Evolutionary conservation across 306 rosid genomes (phyloP), one percentile per base, ranked within the genome.

Genomic region (Luffa aegyptiaca): DNA sequence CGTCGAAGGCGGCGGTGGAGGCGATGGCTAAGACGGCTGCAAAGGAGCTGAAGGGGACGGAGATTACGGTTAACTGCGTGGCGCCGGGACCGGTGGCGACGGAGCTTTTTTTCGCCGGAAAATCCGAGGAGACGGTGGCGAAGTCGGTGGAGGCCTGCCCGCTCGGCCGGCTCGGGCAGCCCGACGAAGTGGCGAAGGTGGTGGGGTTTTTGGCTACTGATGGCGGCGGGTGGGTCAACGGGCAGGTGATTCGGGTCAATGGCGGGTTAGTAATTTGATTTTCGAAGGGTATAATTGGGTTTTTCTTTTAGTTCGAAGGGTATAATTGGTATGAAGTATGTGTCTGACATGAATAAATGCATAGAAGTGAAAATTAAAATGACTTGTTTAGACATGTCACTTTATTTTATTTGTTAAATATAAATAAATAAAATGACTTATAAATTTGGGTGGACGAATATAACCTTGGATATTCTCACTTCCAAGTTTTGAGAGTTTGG

Each of bases 1-100:
- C 90, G 5, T 88, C 93, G 20, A 90, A 90, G 81, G 90, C 93
- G 5, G 90, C 91, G 1, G 91, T 90, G 49, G 93, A 90, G 88
- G 71, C 90, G 1, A 86, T 90, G 90, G 21, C 61, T 6, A 88
- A 82, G 82, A 82, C 82, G 3, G n/a, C 85, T 21, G 93, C 93
- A 2, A 90, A 90, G 85, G 93, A 90, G 78, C 81, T 90, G 2
- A 88, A 77, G 68, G 93, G 92, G 13, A 86, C 81, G 6, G 64
- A 81, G 12, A 84, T 88, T 2, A 86, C 93, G 6, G 91, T 85
- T 3, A 90, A 90, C 14, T 90, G 91, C 58, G 87, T 88, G 31
- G 91, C 93, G 10, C 93, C 93, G 0, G 93, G 90, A 20, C 89
- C 93, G 1, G 71, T 82, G 0, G 91, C 86, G n/a, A 88, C 88